Conservation (phyloP, 1,284 basidiomycete genomes). For the Fomitopsis pinicola region DNA sequence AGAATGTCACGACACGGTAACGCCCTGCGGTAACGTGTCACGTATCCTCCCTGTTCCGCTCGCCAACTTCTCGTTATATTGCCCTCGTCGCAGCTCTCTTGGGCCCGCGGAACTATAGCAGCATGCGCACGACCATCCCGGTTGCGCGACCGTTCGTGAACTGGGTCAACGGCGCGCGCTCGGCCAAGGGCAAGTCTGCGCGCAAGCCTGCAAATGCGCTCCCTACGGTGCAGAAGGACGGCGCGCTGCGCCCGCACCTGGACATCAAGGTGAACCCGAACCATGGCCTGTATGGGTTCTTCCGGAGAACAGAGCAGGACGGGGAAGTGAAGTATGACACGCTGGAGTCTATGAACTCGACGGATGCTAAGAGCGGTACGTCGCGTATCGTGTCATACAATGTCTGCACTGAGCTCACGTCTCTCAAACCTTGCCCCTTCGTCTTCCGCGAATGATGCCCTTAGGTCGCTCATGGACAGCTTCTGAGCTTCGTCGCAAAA, state of each 20-base stretch:
- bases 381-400: constrained; percentile 1
- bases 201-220: background rate
- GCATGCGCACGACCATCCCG: background rate
- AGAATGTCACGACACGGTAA: background rate
- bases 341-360: constrained; percentile 44
- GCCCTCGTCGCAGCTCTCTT: background rate
- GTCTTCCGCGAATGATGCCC: background rate
- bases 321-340: constrained; percentile 33
- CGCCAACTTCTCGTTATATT: background rate
- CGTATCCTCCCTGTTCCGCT: background rate
- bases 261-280: constrained; percentile 42
- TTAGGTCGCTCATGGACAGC: constrained; percentile 85
- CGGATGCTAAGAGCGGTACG: constrained; percentile 34
- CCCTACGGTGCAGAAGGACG: constrained; percentile 9
- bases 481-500: constrained; percentile 82
- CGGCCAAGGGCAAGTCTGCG: background rate
- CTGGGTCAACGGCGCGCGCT: background rate
- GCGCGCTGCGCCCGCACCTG: constrained; percentile 38
- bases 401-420: constrained; percentile 15
- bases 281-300: constrained; percentile 76
- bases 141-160: background rate
- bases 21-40: background rate
- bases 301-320: constrained; percentile 49
- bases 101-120: background rate
- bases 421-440: background rate